Evolutionary conservation across 495 filamentous ascomycete genomes (phyloP).

Genomic region (Neohortaea acidophila): DNA sequence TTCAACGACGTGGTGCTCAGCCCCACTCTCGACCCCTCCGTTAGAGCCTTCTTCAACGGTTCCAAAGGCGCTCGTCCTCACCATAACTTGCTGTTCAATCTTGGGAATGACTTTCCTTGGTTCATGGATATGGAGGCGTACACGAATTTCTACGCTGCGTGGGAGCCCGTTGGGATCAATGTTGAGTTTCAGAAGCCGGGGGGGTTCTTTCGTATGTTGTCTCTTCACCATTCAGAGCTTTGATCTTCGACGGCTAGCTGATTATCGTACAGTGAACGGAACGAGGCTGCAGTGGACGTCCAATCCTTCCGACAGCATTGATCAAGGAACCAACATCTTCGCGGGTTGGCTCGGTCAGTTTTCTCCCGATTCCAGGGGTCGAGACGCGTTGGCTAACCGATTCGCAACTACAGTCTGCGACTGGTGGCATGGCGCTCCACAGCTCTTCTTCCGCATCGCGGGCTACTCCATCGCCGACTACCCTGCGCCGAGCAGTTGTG

Average conservation of each 20-base stretch:
- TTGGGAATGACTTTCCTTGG: slow-evolving; percentile 28
- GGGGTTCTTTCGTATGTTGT: too few relatives aligned
- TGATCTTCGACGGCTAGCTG: too few relatives aligned
- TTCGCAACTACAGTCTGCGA: slow-evolving; percentile 40
- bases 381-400: slow-evolving; percentile 1
- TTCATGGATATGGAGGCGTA: slow-evolving; percentile 22
- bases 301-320: not conserved
- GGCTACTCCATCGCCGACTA: slow-evolving; percentile 16
- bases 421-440: slow-evolving; percentile 40
- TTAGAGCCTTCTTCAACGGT: slow-evolving; percentile 32
- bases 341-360: slow-evolving; percentile 40
- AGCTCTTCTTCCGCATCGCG: slow-evolving; percentile 35
- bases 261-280: too few relatives aligned
- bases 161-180: slow-evolving; percentile 33
- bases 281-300: slow-evolving; percentile 28
- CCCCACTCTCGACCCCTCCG: slow-evolving; percentile 14
- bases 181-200: too few relatives aligned
- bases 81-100: slow-evolving; percentile 24
- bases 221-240: too few relatives aligned
- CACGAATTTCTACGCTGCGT: slow-evolving; percentile 15
- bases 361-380: not conserved
- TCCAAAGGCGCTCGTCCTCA: slow-evolving; percentile 13
- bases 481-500: slow-evolving; percentile 32
- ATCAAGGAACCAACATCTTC: slow-evolving; percentile 22
- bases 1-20: slow-evolving; percentile 23